Base-by-base conservation (phyloP, 257 asterid genomes). In the Solanum gracilifrons region DNA sequence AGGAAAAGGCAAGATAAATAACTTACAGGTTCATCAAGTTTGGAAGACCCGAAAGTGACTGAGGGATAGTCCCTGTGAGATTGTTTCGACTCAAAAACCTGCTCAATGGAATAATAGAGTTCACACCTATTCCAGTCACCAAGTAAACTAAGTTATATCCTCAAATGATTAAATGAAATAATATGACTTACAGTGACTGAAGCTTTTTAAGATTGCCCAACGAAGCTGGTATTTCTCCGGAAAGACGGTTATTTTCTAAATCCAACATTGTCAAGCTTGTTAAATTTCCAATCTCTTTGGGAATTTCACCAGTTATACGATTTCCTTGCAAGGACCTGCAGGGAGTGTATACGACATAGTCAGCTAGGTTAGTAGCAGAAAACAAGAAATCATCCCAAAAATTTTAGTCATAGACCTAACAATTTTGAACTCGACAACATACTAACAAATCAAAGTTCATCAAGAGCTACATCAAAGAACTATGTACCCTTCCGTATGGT, bases 271-370 rank as follows among this genome's bases (percentile, higher is more conserved):
- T 92, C 93, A 97, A 90, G 91, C 94, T 96, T 48, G 96, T 87
- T 92, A 96, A 92, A 90, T 96, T 92, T 62, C 99, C 99, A 5
- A 92, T 88, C 90, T 96, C 98, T 86, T 89, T 90, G 3, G 99
- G 99, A 90, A 97, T 97, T 86, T 82, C 89, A 74, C 99, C 99
- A 9, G 93, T 92, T 85, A 97, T 95, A 87, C 91, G 93, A 87
- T 97, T 97, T 85, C 99, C 99, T 92, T 95, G 96, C 90, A 97
- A 86, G 82, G 96, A 93, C 79, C 99, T 97, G 94, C 90, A 88
- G 87, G 68, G 41, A 21, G 68, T 27, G 68, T 5, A 46, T 48
- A 18, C 18, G 6, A 46, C 85, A 80, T 46, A 46, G 25, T 46
- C 27, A 80, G 66, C 66, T 80, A 80, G 62, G 68, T 80, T 80